These are phyloP conservation scores for Fusarium scirpi DNA, from an alignment of 2,329 filamentous ascomycete species.

Conservation along the genomic window DNA sequence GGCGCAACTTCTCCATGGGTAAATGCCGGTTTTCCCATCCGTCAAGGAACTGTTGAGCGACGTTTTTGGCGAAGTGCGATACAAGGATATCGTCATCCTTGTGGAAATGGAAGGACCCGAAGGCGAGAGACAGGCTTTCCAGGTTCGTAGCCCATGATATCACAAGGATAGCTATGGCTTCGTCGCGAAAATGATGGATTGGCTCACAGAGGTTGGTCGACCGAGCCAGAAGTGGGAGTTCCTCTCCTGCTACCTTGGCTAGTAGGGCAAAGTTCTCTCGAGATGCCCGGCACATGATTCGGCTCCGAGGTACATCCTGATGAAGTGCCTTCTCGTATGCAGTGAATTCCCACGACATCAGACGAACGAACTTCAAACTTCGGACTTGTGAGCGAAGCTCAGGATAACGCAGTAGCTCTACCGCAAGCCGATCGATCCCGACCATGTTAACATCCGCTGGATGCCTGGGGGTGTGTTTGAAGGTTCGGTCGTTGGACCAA, in stretches of 20 bases:
- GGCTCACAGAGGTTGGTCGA: background rate
- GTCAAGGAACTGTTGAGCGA: background rate
- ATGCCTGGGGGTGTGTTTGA: too few relatives aligned
- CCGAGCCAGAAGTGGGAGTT: background rate
- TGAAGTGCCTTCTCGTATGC: fast-evolving
- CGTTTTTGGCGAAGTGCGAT: background rate
- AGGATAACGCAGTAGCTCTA: background rate
- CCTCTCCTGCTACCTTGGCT: background rate
- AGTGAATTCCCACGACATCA: background rate
- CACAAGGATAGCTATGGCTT: background rate
- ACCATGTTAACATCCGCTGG: fast-evolving
- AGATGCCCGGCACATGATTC: background rate
- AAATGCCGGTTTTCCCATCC: background rate
- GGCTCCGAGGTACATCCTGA: fast-evolving
- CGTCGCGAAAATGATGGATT: fast-evolving
- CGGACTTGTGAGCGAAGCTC: background rate
- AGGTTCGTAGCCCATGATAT: background rate
- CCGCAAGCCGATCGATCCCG: background rate
- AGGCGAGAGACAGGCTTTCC: background rate
- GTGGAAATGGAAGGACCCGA: background rate
- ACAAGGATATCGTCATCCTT: background rate
- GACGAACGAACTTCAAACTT: background rate
- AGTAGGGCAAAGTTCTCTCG: background rate
- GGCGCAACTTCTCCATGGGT: background rate
- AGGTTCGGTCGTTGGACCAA: too few relatives aligned